Evolutionary conservation across 1,139 yeast species (phyloP), one percentile per base, ranked within the genome.

Genomic region (Diutina pseudorugosa): DNA sequence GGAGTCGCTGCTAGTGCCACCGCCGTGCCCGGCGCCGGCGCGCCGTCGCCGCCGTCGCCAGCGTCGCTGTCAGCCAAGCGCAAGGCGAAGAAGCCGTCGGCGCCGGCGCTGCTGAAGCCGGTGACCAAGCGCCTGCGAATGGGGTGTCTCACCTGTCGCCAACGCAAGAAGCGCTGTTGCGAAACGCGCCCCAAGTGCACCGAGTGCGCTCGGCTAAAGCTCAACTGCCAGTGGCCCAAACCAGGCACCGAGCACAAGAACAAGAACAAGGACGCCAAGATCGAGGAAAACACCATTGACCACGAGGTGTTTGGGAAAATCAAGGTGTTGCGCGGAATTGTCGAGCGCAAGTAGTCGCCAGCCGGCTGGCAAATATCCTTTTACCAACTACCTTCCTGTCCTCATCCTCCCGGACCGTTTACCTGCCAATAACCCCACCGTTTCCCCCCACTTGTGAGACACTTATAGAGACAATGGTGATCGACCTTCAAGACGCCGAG

Each of bases 281-380:
- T 68, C 44, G 77, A 69, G 53, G 80, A 75, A 55, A 74, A 73
- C 53, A 72, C 73, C 56, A 73, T 68, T 27, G 67, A 72, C 48
- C 80, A 81, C 60, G 80, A 78, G 53, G 66, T 73, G 33, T 80
- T 74, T 59, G 86, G 86, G 11, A 75, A 74, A 55, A 80, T 82
- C 57, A 80, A 79, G 63, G 82, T 81, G 11, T 66, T 80, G 44
- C 69, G 86, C 55, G 86, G 86, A 2, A 79, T 81, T 21, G 83
- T 81, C 27, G 82, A 78, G 59, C 49, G 49, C 21, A 45, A 27
- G 40, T 45, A 18, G 27, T 27, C n/a, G 20, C 44, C 42, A 30
- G 36, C 36, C 36, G 36, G 36, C 36, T 30, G 36, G 36, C 36
- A 30, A 30, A 27, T n/a, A n/a, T n/a, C n/a, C n/a, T n/a, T n/a